Evolutionary conservation across 78 protist genomes (phyloP).

Genomic region (Bigelowiella natans): DNA sequence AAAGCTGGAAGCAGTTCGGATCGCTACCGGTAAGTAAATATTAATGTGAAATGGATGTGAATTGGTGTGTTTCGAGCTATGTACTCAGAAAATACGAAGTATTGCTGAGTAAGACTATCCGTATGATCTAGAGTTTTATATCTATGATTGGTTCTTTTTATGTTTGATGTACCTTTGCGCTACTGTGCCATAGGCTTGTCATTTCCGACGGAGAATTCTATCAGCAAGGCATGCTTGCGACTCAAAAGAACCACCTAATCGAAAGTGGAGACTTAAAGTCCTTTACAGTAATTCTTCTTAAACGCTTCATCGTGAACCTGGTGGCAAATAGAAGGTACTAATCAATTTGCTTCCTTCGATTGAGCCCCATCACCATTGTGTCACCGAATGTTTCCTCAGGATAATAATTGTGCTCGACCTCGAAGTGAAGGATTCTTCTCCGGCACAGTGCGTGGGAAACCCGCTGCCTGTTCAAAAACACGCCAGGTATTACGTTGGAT

Average conservation of each 20-base stretch:
- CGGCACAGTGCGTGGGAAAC: neutral
- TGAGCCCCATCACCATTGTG: no score
- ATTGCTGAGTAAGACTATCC: no score
- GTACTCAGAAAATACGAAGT: no score
- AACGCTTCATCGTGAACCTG: neutral
- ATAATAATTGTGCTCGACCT: neutral
- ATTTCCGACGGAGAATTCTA: conserved; percentile 2
- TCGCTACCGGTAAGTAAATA: neutral
- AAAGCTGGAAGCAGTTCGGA: neutral
- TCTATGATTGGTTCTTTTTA: neutral
- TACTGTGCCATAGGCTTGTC: neutral
- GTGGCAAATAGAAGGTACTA: neutral
- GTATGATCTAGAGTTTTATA: no score
- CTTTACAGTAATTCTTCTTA: neutral
- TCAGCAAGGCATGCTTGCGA: conserved; percentile 21
- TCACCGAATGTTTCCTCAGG: neutral
- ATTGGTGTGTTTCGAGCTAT: no score
- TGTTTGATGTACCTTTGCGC: neutral
- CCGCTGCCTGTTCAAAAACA: no score
- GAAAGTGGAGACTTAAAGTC: neutral
- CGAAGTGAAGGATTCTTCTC: neutral
- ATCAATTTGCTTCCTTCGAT: no score
- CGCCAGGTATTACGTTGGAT: no score
- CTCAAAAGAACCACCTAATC: conserved; percentile 2
- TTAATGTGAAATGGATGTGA: neutral